Percentiles rank a stretch among this genome's conserved stretches.
These are phyloP conservation scores for Cubamyces sp. DNA, from an alignment of 768 basidiomycete species.

Conservation along the genomic window DNA sequence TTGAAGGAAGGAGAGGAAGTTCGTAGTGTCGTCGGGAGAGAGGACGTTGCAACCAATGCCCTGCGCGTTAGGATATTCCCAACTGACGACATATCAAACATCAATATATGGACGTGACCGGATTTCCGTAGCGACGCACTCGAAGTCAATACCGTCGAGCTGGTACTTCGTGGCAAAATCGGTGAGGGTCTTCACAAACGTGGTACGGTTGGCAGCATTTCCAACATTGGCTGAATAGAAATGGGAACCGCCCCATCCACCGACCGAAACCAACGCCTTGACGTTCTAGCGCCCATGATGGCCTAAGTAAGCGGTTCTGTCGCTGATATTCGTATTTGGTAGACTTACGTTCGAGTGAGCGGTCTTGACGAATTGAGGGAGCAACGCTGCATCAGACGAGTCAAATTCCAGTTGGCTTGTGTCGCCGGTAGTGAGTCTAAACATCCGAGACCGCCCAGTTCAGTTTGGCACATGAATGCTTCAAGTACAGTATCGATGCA, in stretches of 20 bases:
- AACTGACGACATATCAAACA: slow-evolving; percentile 46
- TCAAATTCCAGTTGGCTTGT: slow-evolving; percentile 30
- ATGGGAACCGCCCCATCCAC: slow-evolving; percentile 68
- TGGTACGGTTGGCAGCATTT: slow-evolving; percentile 55
- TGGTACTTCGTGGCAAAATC: slow-evolving; percentile 51
- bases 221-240: slow-evolving; percentile 63
- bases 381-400: slow-evolving; percentile 30
- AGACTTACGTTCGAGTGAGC: slow-evolving; percentile 33
- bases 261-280: slow-evolving; percentile 60
- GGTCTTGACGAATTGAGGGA: slow-evolving; percentile 31
- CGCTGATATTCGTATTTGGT: background rate
- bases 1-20: slow-evolving; percentile 79
- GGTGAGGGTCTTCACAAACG: slow-evolving; percentile 58
- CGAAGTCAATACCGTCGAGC: slow-evolving; percentile 70
- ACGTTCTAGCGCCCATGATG: slow-evolving; percentile 47
- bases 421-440: slow-evolving; percentile 27
- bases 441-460: background rate
- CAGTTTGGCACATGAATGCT: background rate
- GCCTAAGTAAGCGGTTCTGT: background rate
- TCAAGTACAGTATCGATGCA: background rate
- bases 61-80: slow-evolving; percentile 79
- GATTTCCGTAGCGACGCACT: slow-evolving; percentile 44
- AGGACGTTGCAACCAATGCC: slow-evolving; percentile 75
- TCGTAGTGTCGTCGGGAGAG: slow-evolving; percentile 67
- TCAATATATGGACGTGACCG: background rate